phyloP scores from a whole-genome alignment of 345 rosid genomes.

The Populus tremula region DNA sequence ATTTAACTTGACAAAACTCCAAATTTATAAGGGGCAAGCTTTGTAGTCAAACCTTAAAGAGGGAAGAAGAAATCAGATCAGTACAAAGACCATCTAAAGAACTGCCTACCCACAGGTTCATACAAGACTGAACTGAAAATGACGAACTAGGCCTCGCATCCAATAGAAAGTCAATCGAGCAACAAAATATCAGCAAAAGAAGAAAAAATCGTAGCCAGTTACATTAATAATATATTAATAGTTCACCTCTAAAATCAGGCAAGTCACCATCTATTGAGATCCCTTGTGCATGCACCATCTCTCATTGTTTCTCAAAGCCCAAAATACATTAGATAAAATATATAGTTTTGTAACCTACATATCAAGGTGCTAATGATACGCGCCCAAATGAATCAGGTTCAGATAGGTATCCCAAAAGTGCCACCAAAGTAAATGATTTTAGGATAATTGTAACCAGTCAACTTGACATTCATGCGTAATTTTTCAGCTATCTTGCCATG shows the following conservation, averaged over 20 bases:
- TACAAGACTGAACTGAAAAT: background rate
- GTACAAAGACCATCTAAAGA: background rate
- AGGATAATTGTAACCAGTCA: background rate
- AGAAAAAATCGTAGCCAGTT: background rate
- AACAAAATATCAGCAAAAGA: background rate
- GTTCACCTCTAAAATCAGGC: background rate
- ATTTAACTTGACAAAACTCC: background rate
- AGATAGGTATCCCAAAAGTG: background rate
- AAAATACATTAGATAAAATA: background rate
- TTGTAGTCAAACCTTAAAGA: background rate
- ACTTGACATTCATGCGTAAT: background rate
- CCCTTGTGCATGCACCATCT: background rate
- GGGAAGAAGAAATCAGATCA: background rate
- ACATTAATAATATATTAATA: background rate
- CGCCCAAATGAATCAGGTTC: background rate
- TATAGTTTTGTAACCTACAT: background rate
- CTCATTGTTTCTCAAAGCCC: background rate
- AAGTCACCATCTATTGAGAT: background rate
- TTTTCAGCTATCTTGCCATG: conserved; percentile 1
- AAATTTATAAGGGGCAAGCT: no score
- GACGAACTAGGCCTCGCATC: background rate
- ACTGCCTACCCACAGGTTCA: background rate
- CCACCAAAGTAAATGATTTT: background rate
- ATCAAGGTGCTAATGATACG: background rate
- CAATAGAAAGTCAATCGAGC: background rate